Conservation (phyloP, 495 filamentous ascomycete species). For the Aspergillus hancockii region DNA sequence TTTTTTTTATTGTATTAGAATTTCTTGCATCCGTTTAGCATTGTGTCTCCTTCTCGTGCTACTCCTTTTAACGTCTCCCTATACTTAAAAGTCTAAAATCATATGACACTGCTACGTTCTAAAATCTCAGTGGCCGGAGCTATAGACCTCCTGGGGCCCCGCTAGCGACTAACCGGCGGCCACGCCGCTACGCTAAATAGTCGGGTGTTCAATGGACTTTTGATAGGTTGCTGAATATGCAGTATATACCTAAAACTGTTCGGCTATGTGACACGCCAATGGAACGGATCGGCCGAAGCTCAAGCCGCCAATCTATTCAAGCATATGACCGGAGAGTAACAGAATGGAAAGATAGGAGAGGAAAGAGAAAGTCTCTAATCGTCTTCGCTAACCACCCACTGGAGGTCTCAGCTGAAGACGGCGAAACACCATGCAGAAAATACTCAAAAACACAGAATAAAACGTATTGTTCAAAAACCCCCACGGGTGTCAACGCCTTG, state of each 20-base stretch:
- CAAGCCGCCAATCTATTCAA: constrained; percentile 18
- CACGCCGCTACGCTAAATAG: constrained; percentile 13
- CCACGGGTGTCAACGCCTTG: constrained; percentile 24
- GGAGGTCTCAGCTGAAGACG: constrained; percentile 6
- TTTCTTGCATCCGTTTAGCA: background rate
- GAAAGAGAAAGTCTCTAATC: constrained; percentile 14
- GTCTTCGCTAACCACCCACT: constrained; percentile 9
- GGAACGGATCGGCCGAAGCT: constrained; percentile 10
- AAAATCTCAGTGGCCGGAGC: constrained; percentile 17
- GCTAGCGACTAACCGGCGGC: constrained; percentile 6
- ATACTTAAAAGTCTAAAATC: background rate
- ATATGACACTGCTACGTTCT: constrained; percentile 26
- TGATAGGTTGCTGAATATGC: constrained; percentile 22
- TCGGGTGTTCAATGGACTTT: constrained; percentile 8
- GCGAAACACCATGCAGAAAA: background rate
- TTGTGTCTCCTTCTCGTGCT: background rate
- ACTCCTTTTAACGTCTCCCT: background rate
- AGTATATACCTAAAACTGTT: constrained; percentile 22
- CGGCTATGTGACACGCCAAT: constrained; percentile 27
- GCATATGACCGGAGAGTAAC: constrained; percentile 1
- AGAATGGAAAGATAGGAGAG: constrained; percentile 5
- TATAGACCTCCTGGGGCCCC: constrained; percentile 1
- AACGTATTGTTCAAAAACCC: constrained; percentile 3
- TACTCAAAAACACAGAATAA: constrained; percentile 2
- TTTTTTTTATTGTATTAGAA: background rate